Conservation (phyloP, 78 protist species). For the Dictyostelium citrinum region DNA sequence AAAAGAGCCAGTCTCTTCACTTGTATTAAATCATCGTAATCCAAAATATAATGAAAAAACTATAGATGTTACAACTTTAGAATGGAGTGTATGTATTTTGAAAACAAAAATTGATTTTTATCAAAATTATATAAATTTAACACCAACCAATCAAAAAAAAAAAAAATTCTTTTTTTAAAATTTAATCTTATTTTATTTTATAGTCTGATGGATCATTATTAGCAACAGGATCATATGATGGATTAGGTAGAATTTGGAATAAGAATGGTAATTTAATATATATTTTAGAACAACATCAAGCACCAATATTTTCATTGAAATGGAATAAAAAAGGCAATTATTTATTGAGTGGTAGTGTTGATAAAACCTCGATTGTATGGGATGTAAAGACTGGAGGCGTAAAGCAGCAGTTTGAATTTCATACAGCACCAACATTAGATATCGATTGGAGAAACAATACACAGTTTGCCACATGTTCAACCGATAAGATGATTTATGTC, state of each 20-base stretch:
- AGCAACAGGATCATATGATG: constrained; percentile 98
- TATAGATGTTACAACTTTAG: constrained; percentile 94
- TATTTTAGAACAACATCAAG: constrained; percentile 83
- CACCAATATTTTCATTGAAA: constrained; percentile 94
- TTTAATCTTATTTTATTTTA: too few relatives aligned
- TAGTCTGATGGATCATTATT: constrained; percentile 83
- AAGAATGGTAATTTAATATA: constrained; percentile 76
- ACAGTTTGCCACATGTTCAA: constrained; percentile 86
- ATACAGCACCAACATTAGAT: constrained; percentile 93
- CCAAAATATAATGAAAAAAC: not conserved
- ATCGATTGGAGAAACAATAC: constrained; percentile 93
- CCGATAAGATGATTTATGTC: constrained; percentile 82
- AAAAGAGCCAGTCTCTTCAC: not conserved
- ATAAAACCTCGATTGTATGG: constrained; percentile 95
- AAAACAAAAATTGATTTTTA: too few relatives aligned
- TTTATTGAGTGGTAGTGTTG: constrained; percentile 92
- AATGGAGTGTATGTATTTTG: constrained; percentile 92
- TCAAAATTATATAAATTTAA: too few relatives aligned
- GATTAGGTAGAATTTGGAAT: constrained; percentile 91
- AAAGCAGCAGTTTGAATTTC: constrained; percentile 86
- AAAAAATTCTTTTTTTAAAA: too few relatives aligned
- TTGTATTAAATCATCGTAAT: constrained; percentile 28
- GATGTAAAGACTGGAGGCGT: constrained; percentile 85
- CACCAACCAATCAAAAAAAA: not conserved
- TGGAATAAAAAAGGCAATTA: constrained; percentile 90